phyloP scores from a whole-genome alignment of 768 basidiomycete species.

The Cytidiella melzeri region DNA sequence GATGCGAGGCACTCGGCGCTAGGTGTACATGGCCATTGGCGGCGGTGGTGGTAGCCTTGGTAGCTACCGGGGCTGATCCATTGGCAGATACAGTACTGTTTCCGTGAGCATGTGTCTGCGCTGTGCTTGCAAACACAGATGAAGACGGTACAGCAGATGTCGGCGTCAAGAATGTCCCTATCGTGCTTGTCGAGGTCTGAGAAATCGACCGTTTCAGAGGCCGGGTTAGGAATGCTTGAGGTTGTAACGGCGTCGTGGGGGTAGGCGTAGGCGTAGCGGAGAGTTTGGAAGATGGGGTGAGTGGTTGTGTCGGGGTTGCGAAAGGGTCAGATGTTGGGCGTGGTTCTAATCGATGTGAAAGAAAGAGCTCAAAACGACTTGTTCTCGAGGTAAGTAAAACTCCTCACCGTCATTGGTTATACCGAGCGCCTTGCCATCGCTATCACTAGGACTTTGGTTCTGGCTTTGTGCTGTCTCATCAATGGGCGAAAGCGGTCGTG shows the following conservation, averaged over 20 bases:
- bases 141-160: not conserved
- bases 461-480: not conserved
- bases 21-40: too few species aligned
- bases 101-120: not conserved
- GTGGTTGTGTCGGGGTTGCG: not conserved
- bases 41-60: too few species aligned
- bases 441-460: not conserved
- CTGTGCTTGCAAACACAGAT: not conserved
- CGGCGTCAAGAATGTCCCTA: slow-evolving; percentile 32
- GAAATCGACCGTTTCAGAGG: slow-evolving; percentile 62
- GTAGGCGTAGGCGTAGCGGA: slow-evolving; percentile 6
- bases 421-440: too few species aligned
- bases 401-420: not conserved
- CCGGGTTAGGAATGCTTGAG: slow-evolving; percentile 48
- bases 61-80: too few species aligned
- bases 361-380: too few species aligned
- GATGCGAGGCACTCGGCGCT: slow-evolving; percentile 26
- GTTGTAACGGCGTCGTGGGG: slow-evolving; percentile 10
- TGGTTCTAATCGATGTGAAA: too few species aligned
- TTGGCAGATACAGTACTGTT: not conserved
- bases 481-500: not conserved
- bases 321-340: not conserved
- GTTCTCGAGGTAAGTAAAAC: too few species aligned
- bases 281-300: not conserved
- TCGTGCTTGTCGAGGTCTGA: slow-evolving; percentile 55